Conservation (phyloP, 2,329 filamentous ascomycete genomes). For the Fusarium nematophilum region DNA sequence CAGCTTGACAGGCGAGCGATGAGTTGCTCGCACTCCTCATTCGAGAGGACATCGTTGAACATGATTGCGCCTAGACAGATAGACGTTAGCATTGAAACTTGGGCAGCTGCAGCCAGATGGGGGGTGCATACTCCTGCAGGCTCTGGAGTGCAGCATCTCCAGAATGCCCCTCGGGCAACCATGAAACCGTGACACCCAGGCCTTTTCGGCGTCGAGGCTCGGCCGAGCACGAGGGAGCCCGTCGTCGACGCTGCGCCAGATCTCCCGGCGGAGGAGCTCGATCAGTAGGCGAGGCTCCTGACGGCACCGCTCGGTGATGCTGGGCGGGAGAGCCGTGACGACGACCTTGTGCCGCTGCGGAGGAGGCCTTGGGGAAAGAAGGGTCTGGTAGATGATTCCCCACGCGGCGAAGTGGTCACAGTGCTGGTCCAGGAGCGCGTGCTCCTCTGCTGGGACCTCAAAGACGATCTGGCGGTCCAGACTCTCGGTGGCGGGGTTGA, state of each 20-base stretch:
- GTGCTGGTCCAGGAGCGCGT: slow-evolving; percentile 65
- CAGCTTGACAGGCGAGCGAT: slow-evolving; percentile 69
- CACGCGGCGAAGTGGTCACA: slow-evolving; percentile 72
- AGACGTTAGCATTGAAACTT: slow-evolving; percentile 11
- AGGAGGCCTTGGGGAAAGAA: slow-evolving; percentile 36
- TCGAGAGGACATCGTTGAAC: slow-evolving; percentile 79
- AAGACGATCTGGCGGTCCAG: slow-evolving; percentile 71
- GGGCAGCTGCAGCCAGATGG: no score
- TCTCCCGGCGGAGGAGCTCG: slow-evolving; percentile 78
- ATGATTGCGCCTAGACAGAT: slow-evolving; percentile 71
- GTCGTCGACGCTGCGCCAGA: slow-evolving; percentile 72
- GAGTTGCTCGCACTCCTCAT: slow-evolving; percentile 68
- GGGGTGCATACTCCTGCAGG: slow-evolving; percentile 72
- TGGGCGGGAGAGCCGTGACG: slow-evolving; percentile 72
- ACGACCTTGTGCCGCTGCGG: slow-evolving; percentile 49
- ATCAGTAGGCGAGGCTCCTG: slow-evolving; percentile 77
- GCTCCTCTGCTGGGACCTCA: slow-evolving; percentile 71
- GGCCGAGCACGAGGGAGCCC: slow-evolving; percentile 24
- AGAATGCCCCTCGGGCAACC: slow-evolving; percentile 80
- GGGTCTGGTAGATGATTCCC: slow-evolving; percentile 75
- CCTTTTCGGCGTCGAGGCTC: slow-evolving; percentile 17
- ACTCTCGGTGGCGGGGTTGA: slow-evolving; percentile 47
- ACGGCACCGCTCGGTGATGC: slow-evolving; percentile 81
- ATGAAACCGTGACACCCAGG: slow-evolving; percentile 72
- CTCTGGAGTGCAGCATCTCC: slow-evolving; percentile 79